Percentiles rank a stretch among this genome's conserved stretches.
Evolutionary conservation across 768 basidiomycete genomes (phyloP).

Genomic region (Kwoniella bestiolae): DNA sequence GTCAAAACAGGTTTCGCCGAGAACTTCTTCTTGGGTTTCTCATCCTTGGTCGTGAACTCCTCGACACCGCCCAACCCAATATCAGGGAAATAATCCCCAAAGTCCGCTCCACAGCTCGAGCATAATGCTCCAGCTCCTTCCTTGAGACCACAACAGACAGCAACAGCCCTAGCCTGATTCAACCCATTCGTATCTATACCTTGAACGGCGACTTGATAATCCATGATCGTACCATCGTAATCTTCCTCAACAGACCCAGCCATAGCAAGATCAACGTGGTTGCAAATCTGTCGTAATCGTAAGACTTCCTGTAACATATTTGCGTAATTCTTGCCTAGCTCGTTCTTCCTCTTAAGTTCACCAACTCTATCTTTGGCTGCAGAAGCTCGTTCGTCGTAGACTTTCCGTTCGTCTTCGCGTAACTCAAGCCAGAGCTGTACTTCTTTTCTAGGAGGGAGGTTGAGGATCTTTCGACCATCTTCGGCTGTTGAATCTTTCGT

Average conservation of each 20-base stretch:
- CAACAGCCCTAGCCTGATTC: constrained; percentile 69
- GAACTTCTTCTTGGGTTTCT: constrained; percentile 43
- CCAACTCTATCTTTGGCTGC: constrained; percentile 92
- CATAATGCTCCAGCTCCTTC: constrained; percentile 89
- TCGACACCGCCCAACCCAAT: constrained; percentile 38
- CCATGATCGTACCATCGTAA: constrained; percentile 59
- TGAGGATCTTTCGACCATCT: constrained; percentile 81
- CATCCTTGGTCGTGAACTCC: constrained; percentile 57
- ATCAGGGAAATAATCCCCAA: constrained; percentile 61
- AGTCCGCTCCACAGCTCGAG: constrained; percentile 80
- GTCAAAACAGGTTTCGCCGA: constrained; percentile 70
- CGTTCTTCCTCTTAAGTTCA: constrained; percentile 81
- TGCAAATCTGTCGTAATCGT: constrained; percentile 95
- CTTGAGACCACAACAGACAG: constrained; percentile 81
- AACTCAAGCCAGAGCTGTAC: constrained; percentile 84
- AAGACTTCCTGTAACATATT: constrained; percentile 95
- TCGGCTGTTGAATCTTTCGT: constrained; percentile 86
- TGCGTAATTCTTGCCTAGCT: constrained; percentile 98
- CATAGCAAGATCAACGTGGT: constrained; percentile 73
- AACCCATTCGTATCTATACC: constrained; percentile 80
- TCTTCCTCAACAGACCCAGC: constrained; percentile 60
- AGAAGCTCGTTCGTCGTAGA: constrained; percentile 86
- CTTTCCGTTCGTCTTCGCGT: constrained; percentile 74
- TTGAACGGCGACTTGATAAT: constrained; percentile 78
- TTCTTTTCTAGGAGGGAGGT: constrained; percentile 87